Percentiles rank a stretch among this genome's conserved stretches.
These are phyloP conservation scores for Venturia oleaginea DNA, from an alignment of 2,329 filamentous ascomycete species.

Conservation along the genomic window DNA sequence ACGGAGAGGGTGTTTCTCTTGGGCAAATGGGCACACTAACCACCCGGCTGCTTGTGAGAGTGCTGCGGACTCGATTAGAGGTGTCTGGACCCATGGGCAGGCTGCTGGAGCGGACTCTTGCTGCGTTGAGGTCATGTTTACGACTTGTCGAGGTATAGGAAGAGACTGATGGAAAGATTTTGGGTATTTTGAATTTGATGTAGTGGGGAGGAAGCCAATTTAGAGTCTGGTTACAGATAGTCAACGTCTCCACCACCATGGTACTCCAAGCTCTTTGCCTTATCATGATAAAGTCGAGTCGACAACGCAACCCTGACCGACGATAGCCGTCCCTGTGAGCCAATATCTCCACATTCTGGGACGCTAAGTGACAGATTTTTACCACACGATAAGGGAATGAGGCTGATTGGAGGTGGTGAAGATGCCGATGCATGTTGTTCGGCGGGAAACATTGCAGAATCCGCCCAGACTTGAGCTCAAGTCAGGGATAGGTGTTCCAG, in stretches of 20 bases:
- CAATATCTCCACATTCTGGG: not conserved
- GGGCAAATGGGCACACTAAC: slow-evolving; percentile 34
- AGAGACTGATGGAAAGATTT: not conserved
- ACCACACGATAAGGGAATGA: not conserved
- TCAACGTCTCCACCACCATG: not conserved
- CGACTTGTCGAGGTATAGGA: not conserved
- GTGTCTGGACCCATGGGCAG: slow-evolving; percentile 49
- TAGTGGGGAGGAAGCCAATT: too few species aligned
- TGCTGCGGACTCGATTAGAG: slow-evolving; percentile 56
- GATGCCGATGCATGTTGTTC: not conserved
- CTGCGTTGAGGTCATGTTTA: not conserved
- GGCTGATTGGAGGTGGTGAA: not conserved
- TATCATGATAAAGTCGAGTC: not conserved
- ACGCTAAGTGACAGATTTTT: not conserved
- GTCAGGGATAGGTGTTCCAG: not conserved
- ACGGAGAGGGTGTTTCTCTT: not conserved
- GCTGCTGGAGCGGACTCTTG: not conserved
- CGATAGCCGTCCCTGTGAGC: slow-evolving; percentile 1
- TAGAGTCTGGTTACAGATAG: too few species aligned
- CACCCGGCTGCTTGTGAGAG: slow-evolving; percentile 65
- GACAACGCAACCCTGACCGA: not conserved
- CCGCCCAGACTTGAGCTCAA: not conserved
- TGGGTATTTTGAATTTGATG: not conserved
- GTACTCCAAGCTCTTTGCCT: not conserved
- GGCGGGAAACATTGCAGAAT: not conserved